Evolutionary conservation across 2,329 filamentous ascomycete genomes (phyloP), one percentile per base, ranked within the genome.

Genomic region (Hirsutella thompsonii): DNA sequence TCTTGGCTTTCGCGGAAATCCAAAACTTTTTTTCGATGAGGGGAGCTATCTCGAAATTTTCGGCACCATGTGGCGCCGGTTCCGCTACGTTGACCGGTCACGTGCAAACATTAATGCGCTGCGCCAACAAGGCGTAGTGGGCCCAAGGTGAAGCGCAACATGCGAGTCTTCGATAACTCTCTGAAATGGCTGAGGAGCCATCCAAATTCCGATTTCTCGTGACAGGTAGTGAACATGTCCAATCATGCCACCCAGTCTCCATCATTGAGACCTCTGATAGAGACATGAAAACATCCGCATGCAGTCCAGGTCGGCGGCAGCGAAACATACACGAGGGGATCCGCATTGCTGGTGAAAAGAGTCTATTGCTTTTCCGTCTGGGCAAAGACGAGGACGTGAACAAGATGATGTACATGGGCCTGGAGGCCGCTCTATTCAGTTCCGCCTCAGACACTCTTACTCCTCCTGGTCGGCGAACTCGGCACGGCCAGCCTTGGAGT

Each of bases 401-500:
- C 35, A 23, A 37, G 11, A 16, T 65, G 60, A 62, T 65, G 55
- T 65, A 66, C 62, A 64, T 49, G 48, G 53, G 49, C 52, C 51
- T 49, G 44, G 41, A 49, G 52, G 54, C 47, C 45, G 42, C 53
- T 52, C 51, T 55, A 47, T 50, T 54, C 50, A 53, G 52, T 57
- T 42, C 37, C 38, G 47, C 40, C 39, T 44, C 36, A 36, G 20
- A 36, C 38, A 37, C 33, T 32, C 61, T 67, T 11, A 28, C 36
- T 37, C 21, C 55, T 67, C 66, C 51, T 64, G 60, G 33, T 61
- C 65, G 40, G 28, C 63, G 48, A 66, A 66, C 66, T 72, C 69
- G 44, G 68, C 69, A 52, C 80, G 79, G 40, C 83, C 83, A 42
- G 72, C 68, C 75, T 88, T 88, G 53, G 81, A 86, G 74, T 87